Evolutionary conservation across 2,329 filamentous ascomycete genomes (phyloP).

Genomic region (Pyrenophora graminea): DNA sequence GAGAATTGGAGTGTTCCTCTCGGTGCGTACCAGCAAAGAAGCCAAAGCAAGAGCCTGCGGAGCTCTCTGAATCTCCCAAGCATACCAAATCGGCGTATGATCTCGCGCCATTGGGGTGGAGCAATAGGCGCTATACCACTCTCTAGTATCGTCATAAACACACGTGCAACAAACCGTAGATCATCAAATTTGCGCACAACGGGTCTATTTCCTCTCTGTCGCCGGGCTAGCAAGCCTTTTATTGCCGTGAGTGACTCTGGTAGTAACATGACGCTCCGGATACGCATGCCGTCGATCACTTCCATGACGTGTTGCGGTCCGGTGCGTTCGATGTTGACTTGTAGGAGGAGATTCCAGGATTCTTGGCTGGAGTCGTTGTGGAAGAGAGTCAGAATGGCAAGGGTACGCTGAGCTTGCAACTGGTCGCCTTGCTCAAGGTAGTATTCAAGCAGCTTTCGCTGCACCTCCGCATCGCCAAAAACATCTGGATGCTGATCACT

Average conservation of each 20-base stretch:
- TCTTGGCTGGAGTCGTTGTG: conserved; percentile 43
- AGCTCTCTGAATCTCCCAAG: conserved; percentile 57
- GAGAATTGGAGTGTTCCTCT: conserved; percentile 24
- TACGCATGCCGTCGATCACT: conserved; percentile 57
- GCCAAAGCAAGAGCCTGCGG: conserved; percentile 56
- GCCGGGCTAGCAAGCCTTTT: conserved; percentile 45
- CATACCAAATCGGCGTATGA: conserved; percentile 65
- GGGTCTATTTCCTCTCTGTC: conserved; percentile 46
- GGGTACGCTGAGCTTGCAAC: conserved; percentile 58
- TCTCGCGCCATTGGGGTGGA: conserved; percentile 58
- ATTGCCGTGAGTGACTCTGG: conserved; percentile 51
- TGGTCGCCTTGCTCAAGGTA: conserved; percentile 59
- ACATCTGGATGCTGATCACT: conserved; percentile 69
- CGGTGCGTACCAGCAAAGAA: conserved; percentile 50
- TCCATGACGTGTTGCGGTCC: conserved; percentile 32
- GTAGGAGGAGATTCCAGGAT: conserved; percentile 55
- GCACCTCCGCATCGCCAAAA: conserved; percentile 60
- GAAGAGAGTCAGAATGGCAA: conserved; percentile 57
- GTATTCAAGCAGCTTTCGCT: conserved; percentile 58
- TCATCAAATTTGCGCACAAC: conserved; percentile 38
- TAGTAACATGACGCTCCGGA: conserved; percentile 49
- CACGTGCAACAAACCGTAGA: conserved; percentile 52
- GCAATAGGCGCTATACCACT: conserved; percentile 49
- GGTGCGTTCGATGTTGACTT: conserved; percentile 42
- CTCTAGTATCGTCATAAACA: conserved; percentile 55